Conservation (phyloP, 2,329 filamentous ascomycete species). For the Colletotrichum tropicale region DNA sequence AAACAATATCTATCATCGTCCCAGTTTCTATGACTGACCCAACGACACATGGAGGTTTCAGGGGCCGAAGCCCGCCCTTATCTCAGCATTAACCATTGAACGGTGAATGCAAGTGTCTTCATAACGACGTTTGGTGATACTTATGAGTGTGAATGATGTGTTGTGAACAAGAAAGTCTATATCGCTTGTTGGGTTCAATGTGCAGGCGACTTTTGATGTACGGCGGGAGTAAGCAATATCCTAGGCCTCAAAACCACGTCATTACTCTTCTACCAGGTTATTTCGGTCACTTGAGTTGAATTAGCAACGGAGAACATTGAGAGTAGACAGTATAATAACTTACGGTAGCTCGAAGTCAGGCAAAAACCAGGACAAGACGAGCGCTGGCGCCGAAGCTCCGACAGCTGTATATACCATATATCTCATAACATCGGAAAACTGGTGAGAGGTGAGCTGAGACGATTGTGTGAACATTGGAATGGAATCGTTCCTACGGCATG, state of each 20-base stretch:
- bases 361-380: not conserved
- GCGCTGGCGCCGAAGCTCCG: slow-evolving; percentile 1
- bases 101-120: not conserved
- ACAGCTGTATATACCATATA: slow-evolving; percentile 2
- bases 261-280: not conserved
- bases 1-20: no score
- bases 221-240: not conserved
- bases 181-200: not conserved
- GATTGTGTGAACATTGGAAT: no score
- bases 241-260: not conserved
- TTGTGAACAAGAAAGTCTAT: not conserved
- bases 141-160: not conserved
- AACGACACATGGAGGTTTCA: not conserved
- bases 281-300: not conserved
- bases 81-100: not conserved
- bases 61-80: not conserved
- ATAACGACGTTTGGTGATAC: not conserved
- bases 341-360: slow-evolving; percentile 5
- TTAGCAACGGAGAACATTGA: not conserved
- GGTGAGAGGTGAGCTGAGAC: not conserved
- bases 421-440: slow-evolving; percentile 12
- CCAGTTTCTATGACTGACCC: not conserved
- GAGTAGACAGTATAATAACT: not conserved
- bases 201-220: not conserved
- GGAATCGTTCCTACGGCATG: not conserved